Evolutionary conservation across 257 asterid species (phyloP), one percentile per base, ranked within the genome.

Genomic region (Nicotiana knightiana): DNA sequence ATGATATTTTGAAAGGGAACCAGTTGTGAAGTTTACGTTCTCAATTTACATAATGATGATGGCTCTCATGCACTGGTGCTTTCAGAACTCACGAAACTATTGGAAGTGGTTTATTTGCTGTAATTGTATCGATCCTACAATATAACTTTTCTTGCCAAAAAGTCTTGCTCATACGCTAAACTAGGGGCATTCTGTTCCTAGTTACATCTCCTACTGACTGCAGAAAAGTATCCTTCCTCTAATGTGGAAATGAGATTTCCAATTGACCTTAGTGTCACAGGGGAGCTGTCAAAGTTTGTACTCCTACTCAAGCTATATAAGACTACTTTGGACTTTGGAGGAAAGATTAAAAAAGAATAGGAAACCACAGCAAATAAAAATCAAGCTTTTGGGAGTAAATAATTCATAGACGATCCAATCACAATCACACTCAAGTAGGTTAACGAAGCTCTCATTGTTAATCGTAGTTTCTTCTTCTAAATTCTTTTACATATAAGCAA

Each of bases 1-100:
- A 91, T 81, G 95, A 93, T 86, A 86, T 94, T 9, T 82, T 96
- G 84, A 91, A 90, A 83, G 98, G 91, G 81, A 80, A 92, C 79
- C 93, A 79, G 59, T 24, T 46, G 62, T 11, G 37, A 62, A 62
- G 3, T 11, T 61, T 24, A 26, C 3, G 59, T 0, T 71, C 28
- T 71, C 59, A 70, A 30, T 32, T 43, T n/a, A 46, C 26, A 1
- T 6, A 71, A 0, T 68, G 18, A 54, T 68, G 57, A 28, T 9
- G 4, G 10, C 24, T 68, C n/a, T n/a, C 55, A 39, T 16, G n/a
- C 26, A 12, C 10, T 43, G 78, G 35, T 21, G 78, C 16, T 70
- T 70, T 43, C 35, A 21, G 78, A 26, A 48, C 10, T 21, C 62
- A 46, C 21, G 28, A 13, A 26, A 73, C 16, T 73, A 8, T 24